Conservation (phyloP, 2,329 filamentous ascomycete species). For the Myriosclerotinia scirpicola region DNA sequence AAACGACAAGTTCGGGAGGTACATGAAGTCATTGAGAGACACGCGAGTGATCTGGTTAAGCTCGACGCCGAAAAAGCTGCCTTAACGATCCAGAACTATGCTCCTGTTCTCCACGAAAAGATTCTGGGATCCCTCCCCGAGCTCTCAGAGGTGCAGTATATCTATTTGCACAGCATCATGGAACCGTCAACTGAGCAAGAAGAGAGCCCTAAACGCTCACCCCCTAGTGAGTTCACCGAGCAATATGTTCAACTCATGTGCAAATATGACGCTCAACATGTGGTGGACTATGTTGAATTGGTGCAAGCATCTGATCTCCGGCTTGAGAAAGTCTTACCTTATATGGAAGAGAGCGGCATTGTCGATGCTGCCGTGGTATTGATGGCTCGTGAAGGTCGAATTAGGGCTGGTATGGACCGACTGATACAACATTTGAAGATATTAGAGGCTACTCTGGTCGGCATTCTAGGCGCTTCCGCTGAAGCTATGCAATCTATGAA, state of each 20-base stretch:
- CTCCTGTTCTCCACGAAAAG: conserved; percentile 54
- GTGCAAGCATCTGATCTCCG: conserved; percentile 76
- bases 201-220: conserved; percentile 41
- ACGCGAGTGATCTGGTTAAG: conserved; percentile 56
- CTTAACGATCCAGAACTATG: conserved; percentile 54
- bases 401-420: conserved; percentile 79
- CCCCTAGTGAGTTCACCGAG: conserved; percentile 67
- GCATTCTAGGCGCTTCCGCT: conserved; percentile 63
- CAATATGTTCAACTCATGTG: conserved; percentile 91
- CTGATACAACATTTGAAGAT: conserved; percentile 78
- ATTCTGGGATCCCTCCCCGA: conserved; percentile 56
- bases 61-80: conserved; percentile 59
- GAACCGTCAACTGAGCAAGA: conserved; percentile 54
- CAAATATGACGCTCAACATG: conserved; percentile 74
- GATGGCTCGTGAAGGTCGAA: conserved; percentile 83
- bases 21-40: conserved; percentile 57
- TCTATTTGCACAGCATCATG: conserved; percentile 68
- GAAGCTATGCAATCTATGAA: conserved; percentile 57
- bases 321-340: conserved; percentile 77
- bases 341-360: conserved; percentile 85
- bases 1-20: conserved; percentile 74
- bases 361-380: conserved; percentile 91
- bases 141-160: conserved; percentile 58
- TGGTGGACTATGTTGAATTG: conserved; percentile 78
- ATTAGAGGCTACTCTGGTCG: conserved; percentile 74